Evolutionary conservation across 1,284 basidiomycete genomes (phyloP).

Genomic region (Fomitopsis betulina): DNA sequence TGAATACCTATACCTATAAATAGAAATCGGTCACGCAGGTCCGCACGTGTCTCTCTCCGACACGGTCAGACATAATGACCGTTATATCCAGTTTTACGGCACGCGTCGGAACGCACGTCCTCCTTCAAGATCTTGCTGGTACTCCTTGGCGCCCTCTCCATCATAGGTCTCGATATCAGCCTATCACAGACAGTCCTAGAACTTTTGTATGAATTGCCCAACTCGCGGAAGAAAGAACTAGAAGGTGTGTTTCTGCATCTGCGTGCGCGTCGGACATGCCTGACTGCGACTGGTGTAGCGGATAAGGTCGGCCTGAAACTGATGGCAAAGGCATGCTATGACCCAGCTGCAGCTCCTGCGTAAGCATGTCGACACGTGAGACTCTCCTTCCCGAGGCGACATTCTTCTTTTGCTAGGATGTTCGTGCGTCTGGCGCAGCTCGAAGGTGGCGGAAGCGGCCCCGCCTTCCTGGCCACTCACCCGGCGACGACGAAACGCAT

Average conservation of each 20-base stretch:
- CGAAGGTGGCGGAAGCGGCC: constrained; percentile 34
- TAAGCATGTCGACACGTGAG: constrained; percentile 30
- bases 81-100: constrained; percentile 58
- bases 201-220: constrained; percentile 72
- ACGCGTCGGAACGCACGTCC: constrained; percentile 68
- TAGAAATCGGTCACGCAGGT: constrained; percentile 88
- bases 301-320: constrained; percentile 74
- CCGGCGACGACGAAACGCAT: constrained; percentile 69
- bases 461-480: constrained; percentile 71
- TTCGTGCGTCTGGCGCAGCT: constrained; percentile 57
- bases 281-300: constrained; percentile 35
- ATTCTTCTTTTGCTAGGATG: constrained; percentile 41
- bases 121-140: constrained; percentile 50
- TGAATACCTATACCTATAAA: neutral
- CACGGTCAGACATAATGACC: too few relatives aligned
- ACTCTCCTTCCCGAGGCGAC: neutral
- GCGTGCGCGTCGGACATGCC: neutral
- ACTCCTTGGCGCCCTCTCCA: constrained; percentile 46
- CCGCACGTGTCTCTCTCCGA: constrained; percentile 13
- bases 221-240: constrained; percentile 76
- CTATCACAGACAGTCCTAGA: constrained; percentile 42
- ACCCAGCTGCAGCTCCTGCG: constrained; percentile 73
- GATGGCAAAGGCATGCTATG: constrained; percentile 76
- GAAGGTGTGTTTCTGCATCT: constrained; percentile 52
- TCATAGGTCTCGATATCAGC: constrained; percentile 55